Conservation (phyloP, 1,284 basidiomycete species). For the Ceratobasidium sp. region DNA sequence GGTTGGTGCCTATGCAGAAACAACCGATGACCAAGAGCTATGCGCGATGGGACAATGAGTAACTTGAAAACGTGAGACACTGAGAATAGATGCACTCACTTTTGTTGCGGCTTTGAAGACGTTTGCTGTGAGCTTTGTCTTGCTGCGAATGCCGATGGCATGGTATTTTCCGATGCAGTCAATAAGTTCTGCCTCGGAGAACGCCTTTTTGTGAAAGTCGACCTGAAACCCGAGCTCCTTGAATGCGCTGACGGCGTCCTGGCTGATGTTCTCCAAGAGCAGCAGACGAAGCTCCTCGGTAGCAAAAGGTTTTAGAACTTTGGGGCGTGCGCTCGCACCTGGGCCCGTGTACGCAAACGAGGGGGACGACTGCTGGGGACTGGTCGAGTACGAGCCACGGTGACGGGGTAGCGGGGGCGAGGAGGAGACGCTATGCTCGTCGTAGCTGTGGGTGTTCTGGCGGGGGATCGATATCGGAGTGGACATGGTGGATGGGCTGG, state of each 20-base stretch:
- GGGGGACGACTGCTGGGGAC: slow-evolving; percentile 32
- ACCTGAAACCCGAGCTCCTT: slow-evolving; percentile 90
- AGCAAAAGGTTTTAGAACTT: slow-evolving; percentile 76
- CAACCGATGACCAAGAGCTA: slow-evolving; percentile 97
- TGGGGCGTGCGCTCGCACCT: slow-evolving; percentile 46
- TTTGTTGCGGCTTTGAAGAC: slow-evolving; percentile 82
- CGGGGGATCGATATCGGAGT: slow-evolving; percentile 32
- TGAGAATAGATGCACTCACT: slow-evolving; percentile 5
- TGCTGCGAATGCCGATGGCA: slow-evolving; percentile 95
- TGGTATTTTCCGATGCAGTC: slow-evolving; percentile 89
- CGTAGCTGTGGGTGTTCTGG: not conserved
- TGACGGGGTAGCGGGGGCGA: slow-evolving; percentile 17
- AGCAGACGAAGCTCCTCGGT: slow-evolving; percentile 80
- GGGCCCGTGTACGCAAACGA: not conserved
- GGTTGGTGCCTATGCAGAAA: slow-evolving; percentile 99
- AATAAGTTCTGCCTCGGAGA: slow-evolving; percentile 92
- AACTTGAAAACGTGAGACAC: not conserved
- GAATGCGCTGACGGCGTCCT: slow-evolving; percentile 86
- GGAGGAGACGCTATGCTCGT: slow-evolving; percentile 20
- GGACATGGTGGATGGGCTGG: slow-evolving; percentile 30
- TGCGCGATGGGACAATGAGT: not conserved
- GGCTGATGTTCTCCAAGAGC: slow-evolving; percentile 94
- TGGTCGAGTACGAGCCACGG: slow-evolving; percentile 13
- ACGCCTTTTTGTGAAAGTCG: slow-evolving; percentile 86
- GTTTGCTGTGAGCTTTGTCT: slow-evolving; percentile 93